These are phyloP conservation scores for Phytophthora fragariaefolia DNA, from an alignment of 352 stramenopile genomes.

Conservation along the genomic window DNA sequence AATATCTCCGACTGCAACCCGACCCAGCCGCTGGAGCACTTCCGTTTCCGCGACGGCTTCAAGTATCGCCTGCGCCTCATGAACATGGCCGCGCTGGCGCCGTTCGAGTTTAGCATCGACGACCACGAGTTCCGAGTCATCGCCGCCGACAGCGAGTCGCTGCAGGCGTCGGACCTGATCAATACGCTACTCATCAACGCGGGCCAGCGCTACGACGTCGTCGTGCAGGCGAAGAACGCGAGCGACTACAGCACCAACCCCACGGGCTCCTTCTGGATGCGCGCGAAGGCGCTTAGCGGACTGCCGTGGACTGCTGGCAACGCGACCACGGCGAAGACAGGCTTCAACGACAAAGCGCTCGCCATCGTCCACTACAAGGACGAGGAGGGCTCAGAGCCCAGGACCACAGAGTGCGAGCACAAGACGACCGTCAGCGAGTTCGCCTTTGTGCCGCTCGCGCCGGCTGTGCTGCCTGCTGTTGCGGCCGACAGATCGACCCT, in stretches of 20 bases:
- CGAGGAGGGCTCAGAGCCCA: conserved; percentile 12
- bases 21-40: conserved; percentile 28
- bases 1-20: conserved; percentile 27
- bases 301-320: conserved; percentile 37
- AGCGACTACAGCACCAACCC: not conserved
- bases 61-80: conserved; percentile 49
- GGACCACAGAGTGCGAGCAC: conserved; percentile 1
- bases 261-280: conserved; percentile 39
- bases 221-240: conserved; percentile 31
- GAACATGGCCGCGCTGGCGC: conserved; percentile 45
- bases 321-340: conserved; percentile 15
- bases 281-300: conserved; percentile 30
- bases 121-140: conserved; percentile 45
- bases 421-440: conserved; percentile 26
- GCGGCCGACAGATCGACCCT: conserved; percentile 27
- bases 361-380: conserved; percentile 21
- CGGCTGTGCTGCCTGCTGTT: conserved; percentile 16
- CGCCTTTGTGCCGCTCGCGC: conserved; percentile 26
- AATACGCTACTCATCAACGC: conserved; percentile 39
- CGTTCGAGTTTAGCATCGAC: conserved; percentile 50
- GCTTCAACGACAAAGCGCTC: conserved; percentile 37
- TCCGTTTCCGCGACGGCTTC: conserved; percentile 36
- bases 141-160: conserved; percentile 35
- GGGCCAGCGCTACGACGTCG: conserved; percentile 43
- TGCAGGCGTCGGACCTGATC: conserved; percentile 37